Base-by-base conservation (phyloP, 805 yeast species). In the Wilhelminamyces savonicus region DNA sequence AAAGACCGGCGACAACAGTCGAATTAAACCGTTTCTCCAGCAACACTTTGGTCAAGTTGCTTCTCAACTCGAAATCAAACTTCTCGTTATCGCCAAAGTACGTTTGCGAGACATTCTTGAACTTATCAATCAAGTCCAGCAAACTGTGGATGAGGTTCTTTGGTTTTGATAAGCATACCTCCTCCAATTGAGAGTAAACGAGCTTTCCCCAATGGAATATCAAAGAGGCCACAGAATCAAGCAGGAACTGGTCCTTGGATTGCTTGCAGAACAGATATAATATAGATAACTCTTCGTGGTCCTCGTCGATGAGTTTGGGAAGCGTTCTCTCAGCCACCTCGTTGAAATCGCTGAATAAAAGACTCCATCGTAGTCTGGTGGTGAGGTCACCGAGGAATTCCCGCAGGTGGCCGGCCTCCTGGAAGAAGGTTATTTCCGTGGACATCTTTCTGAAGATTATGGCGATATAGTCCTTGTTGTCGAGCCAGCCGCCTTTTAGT, bases 61-160 rank as follows among this genome's bases (percentile, higher is more conserved):
- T 42, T 30, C 68, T 41, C n/a, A 57, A 34, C 32, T 58, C 62
- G 34, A 49, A 50, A 26, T 48, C 57, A 27, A 59, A 54, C 17
- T 34, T 32, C 10, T 45, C 52, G 27, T 46, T 32, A 4, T 29
- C 21, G 13, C 23, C 26, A 21, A 53, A 51, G 16, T 37, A 30
- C 1, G 24, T 12, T 1, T 26, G 16, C 4, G 41, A 40, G 12
- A 49, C 31, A 9, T 7, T 11, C 15, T 30, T 32, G 17, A 32
- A 41, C n/a, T 37, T 34, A 2, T 28, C 20, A 39, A 43, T 44
- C 6, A 41, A 26, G 5, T 27, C 30, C 14, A 43, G 44, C 11
- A 56, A 30, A 4, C 22, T 18, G 12, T 34, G 29, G 10, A 45
- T 35, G 7, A 32, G 14, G 18, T 21, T 27, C 14, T 30, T 30